Percentiles rank a stretch among this genome's conserved stretches.
Conservation (phyloP, 2,329 filamentous ascomycete genomes). For the Penicillium griseofulvum region DNA sequence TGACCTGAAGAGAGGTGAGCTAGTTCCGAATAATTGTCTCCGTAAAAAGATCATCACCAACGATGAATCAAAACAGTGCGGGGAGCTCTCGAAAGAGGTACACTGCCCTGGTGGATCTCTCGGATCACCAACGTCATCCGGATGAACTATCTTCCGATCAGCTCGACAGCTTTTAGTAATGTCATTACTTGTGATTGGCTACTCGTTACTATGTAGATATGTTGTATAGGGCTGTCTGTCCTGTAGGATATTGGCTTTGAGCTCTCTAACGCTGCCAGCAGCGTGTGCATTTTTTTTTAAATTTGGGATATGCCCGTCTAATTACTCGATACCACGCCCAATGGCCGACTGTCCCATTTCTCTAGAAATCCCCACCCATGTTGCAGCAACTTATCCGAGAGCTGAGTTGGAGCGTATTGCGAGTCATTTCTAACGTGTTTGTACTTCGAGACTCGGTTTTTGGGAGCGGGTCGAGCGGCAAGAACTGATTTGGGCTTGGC, state of each 20-base stretch:
- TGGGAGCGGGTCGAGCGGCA: not conserved
- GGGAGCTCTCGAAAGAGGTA: slow-evolving; percentile 9
- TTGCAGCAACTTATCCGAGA: slow-evolving; percentile 22
- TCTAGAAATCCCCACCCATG: slow-evolving; percentile 32
- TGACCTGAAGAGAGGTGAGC: slow-evolving; percentile 6
- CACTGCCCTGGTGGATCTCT: not conserved
- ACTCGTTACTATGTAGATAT: not conserved
- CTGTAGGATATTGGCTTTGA: not conserved
- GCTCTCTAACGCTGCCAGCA: slow-evolving; percentile 20
- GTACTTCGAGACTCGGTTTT: slow-evolving; percentile 2
- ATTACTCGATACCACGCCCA: slow-evolving; percentile 28
- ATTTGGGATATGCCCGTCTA: slow-evolving; percentile 11
- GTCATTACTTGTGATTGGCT: slow-evolving; percentile 7
- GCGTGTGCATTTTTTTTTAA: slow-evolving; percentile 5
- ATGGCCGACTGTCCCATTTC: slow-evolving; percentile 34
- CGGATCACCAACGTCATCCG: slow-evolving; percentile 22
- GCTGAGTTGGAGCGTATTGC: slow-evolving; percentile 4
- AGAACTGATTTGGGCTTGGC: not conserved
- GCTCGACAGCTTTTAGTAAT: slow-evolving; percentile 9
- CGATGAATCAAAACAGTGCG: slow-evolving; percentile 11
- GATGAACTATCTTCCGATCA: slow-evolving; percentile 9
- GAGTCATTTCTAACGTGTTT: slow-evolving; percentile 2
- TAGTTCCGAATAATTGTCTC: slow-evolving; percentile 17
- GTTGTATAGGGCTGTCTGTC: not conserved
- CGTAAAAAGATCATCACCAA: slow-evolving; percentile 33